Base-by-base conservation (phyloP, 352 stramenopile genomes). In the Globisporangium polare region DNA sequence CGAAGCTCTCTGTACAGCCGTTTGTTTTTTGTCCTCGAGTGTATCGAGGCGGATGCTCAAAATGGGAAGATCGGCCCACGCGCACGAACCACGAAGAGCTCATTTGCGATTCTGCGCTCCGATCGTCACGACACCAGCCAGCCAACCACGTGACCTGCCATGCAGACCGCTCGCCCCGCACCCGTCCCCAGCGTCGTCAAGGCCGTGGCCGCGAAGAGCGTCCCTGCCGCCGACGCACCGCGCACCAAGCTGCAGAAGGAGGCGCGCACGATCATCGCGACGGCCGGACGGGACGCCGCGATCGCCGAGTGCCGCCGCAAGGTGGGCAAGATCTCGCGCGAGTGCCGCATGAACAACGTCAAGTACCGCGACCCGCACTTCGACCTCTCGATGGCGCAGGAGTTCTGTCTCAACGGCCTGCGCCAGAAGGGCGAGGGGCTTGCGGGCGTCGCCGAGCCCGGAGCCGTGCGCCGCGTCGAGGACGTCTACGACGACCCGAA, bases 341-440 rank as follows among this genome's bases (percentile, higher is more conserved):
- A 77, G 61, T 77, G 70, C 62, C 70, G 70, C 60, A 66, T 72
- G 59, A 61, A 73, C 58, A 78, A 78, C 49, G 56, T 74, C 59
- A 78, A 78, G 68, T 78, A 78, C 56, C 71, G 71, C 58, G 71
- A 78, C 55, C 71, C 71, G 42, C 71, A 78, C 51, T 78, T 78
- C 59, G 71, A 78, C 42, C 58, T 78, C 22, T 58, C 54, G 15
- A 41, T 45, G 45, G 43, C 26, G 20, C 41, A 63, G 20, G 42
- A 59, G 24, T 71, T 66, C 35, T 78, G 71, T 39, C 68, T 78
- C 47, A 65, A 68, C 35, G 71, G 71, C 8, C 39, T 78, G 17
- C 51, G 52, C 2, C 60, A 72, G 31, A 53, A 60, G 51, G 65
- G 45, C 27, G 55, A 69, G 31, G 57, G 54, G 1, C 49, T 49